Conservation (phyloP, 345 rosid species). For the Citrus sp. region DNA sequence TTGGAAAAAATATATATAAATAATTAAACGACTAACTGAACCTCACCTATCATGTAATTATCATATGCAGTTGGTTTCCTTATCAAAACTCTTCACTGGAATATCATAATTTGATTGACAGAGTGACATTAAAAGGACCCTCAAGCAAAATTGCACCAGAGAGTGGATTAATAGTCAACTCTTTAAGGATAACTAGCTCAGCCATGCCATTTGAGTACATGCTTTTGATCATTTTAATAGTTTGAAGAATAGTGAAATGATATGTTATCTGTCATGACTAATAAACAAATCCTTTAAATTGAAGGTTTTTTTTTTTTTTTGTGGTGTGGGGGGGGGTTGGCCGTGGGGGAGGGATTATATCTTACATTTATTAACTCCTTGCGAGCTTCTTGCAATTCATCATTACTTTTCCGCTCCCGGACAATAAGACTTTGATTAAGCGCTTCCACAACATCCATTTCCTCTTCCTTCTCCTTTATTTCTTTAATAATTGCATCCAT, state of each 20-base stretch:
- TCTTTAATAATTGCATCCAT: slow-evolving; percentile 36
- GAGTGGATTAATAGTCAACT: neutral
- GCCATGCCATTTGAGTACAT: neutral
- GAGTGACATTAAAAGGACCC: no score
- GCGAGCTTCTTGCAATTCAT: slow-evolving; percentile 65
- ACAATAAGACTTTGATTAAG: slow-evolving; percentile 44
- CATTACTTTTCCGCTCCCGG: slow-evolving; percentile 48
- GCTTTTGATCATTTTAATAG: neutral
- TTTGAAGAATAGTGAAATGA: no score
- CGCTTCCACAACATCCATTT: slow-evolving; percentile 32
- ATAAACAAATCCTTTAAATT: neutral
- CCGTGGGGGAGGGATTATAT: neutral
- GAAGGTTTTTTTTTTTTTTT: neutral
- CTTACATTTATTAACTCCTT: slow-evolving; percentile 63
- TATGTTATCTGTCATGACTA: neutral
- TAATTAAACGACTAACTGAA: neutral
- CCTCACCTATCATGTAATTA: neutral
- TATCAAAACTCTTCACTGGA: neutral
- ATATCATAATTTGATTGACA: no score
- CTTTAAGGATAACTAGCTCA: neutral
- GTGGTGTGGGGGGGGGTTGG: no score
- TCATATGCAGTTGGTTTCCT: neutral
- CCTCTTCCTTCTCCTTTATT: slow-evolving; percentile 56
- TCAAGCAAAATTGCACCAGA: neutral
- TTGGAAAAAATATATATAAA: neutral